These are phyloP conservation scores for Curvularia spicifera DNA, from an alignment of 2,329 filamentous ascomycete species.

Conservation along the genomic window DNA sequence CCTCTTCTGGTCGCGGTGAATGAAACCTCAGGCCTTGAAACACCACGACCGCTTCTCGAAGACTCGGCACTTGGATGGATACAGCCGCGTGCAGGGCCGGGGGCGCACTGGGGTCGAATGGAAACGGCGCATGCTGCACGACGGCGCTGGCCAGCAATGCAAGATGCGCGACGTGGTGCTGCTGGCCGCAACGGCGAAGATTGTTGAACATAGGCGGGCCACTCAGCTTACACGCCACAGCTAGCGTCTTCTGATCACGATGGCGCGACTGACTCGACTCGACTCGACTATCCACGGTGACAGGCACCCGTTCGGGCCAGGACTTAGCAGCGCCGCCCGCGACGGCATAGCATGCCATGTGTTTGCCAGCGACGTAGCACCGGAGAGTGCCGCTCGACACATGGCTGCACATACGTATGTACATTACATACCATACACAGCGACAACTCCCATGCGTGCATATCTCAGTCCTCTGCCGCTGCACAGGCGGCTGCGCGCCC, in stretches of 20 bases:
- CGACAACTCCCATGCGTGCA: background rate
- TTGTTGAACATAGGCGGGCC: conserved; percentile 24
- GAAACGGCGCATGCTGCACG: conserved; percentile 25
- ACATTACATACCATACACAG: too few relatives aligned
- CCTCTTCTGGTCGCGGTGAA: conserved; percentile 13
- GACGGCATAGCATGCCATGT: too few relatives aligned
- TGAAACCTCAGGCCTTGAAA: conserved; percentile 20
- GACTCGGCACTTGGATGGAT: conserved; percentile 6
- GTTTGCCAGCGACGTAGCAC: conserved; percentile 1
- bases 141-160: conserved; percentile 10
- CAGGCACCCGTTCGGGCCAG: conserved; percentile 26
- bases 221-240: conserved; percentile 28
- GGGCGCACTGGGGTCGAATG: conserved; percentile 16
- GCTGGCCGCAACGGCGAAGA: conserved; percentile 12
- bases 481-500: background rate
- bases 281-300: conserved; percentile 34
- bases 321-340: too few relatives aligned
- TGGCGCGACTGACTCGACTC: conserved; percentile 13
- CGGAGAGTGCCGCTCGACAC: background rate
- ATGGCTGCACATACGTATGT: too few relatives aligned
- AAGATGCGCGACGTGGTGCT: conserved; percentile 11
- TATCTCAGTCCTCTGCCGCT: background rate
- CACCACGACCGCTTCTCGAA: conserved; percentile 21
- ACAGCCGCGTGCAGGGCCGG: conserved; percentile 9
- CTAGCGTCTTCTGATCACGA: conserved; percentile 22